phyloP scores from a whole-genome alignment of 2,329 filamentous ascomycete species.

The Aspergillus jensenii region DNA sequence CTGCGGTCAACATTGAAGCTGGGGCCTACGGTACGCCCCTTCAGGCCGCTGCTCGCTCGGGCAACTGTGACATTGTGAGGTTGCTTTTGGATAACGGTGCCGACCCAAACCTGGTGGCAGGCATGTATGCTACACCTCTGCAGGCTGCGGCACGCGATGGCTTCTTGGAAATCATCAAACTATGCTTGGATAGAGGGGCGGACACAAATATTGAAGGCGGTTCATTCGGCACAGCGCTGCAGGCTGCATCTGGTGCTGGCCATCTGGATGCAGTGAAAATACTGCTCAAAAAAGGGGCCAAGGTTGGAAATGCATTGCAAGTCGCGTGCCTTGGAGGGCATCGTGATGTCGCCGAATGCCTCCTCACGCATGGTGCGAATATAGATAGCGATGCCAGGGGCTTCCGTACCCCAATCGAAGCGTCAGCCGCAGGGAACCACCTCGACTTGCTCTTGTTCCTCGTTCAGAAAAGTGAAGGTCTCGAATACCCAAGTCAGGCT shows the following conservation, averaged over 20 bases:
- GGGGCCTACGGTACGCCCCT: background rate
- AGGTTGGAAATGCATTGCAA: background rate
- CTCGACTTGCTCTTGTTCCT: background rate
- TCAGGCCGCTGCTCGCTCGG: background rate
- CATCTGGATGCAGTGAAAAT: background rate
- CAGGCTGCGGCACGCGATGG: background rate
- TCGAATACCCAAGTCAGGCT: background rate
- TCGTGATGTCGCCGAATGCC: background rate
- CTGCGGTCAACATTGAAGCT: background rate
- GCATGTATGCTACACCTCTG: background rate
- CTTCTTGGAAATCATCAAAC: background rate
- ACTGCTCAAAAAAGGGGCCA: background rate
- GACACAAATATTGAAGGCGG: background rate
- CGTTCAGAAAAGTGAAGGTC: background rate
- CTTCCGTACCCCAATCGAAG: background rate
- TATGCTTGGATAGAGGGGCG: background rate
- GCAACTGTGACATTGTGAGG: background rate
- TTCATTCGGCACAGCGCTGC: background rate
- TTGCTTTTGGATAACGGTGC: background rate
- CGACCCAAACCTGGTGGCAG: background rate
- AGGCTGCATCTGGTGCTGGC: background rate
- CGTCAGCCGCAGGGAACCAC: background rate
- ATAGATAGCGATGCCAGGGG: background rate
- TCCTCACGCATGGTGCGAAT: background rate
- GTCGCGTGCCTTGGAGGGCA: background rate